Conservation (phyloP, 768 basidiomycete genomes). For the Auricularia sp. region DNA sequence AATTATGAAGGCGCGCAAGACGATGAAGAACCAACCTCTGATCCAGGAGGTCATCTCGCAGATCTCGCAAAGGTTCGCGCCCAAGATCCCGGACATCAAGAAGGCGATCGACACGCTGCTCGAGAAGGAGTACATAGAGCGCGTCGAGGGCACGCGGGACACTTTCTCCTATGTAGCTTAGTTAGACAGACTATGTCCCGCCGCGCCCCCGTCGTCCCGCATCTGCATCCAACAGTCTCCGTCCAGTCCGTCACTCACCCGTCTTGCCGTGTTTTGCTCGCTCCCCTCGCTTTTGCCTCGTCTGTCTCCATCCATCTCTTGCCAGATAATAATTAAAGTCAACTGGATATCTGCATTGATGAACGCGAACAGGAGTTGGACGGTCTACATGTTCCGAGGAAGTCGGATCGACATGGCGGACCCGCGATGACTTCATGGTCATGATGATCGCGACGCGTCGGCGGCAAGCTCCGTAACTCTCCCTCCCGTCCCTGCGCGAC, state of each 20-base stretch:
- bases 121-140: conserved; percentile 97
- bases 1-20: conserved; percentile 93
- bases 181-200: conserved; percentile 7
- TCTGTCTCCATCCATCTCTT: background rate
- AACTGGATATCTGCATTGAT: too few relatives aligned
- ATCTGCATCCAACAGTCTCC: background rate
- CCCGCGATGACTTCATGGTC: too few relatives aligned
- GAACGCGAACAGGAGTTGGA: too few relatives aligned
- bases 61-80: conserved; percentile 78
- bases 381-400: too few relatives aligned
- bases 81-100: conserved; percentile 94
- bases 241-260: background rate
- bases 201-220: background rate
- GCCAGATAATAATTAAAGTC: too few relatives aligned
- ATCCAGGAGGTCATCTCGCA: conserved; percentile 88
- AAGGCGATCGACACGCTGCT: conserved; percentile 89
- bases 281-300: background rate
- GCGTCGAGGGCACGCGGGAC: conserved; percentile 84
- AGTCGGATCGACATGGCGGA: too few relatives aligned
- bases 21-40: conserved; percentile 85
- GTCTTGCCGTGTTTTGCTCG: background rate
- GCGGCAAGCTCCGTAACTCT: too few relatives aligned
- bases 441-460: too few relatives aligned
- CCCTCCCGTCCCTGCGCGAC: too few relatives aligned
- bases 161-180: conserved; percentile 73